Percentiles rank a stretch among this genome's conserved stretches.
These are phyloP conservation scores for Leucocoprinus birnbaumii DNA, from an alignment of 768 basidiomycete species.

Conservation along the genomic window DNA sequence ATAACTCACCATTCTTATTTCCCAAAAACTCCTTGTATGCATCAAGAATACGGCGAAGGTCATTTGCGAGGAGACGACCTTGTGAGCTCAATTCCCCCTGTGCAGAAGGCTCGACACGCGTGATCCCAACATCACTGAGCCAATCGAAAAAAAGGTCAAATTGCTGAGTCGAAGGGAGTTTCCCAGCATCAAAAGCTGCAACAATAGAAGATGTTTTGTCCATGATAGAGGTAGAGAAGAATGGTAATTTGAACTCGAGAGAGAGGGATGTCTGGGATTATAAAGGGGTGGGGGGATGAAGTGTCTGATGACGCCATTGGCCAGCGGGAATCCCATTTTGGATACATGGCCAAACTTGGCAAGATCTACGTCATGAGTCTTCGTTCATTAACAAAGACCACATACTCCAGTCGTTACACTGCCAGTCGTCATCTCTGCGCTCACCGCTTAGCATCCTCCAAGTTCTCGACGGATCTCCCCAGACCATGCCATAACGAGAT, in stretches of 20 bases:
- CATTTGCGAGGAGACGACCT: constrained; percentile 48
- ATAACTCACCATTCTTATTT: constrained; percentile 53
- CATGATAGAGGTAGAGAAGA: constrained; percentile 35
- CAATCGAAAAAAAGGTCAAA: constrained; percentile 50
- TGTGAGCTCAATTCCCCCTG: constrained; percentile 49
- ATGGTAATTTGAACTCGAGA: not conserved
- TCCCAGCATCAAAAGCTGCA: constrained; percentile 70
- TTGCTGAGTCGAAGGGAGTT: constrained; percentile 64
- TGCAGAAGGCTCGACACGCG: constrained; percentile 38
- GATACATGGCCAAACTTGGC: not conserved
- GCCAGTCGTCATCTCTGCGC: not conserved
- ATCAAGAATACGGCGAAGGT: constrained; percentile 48
- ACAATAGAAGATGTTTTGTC: constrained; percentile 59
- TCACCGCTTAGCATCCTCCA: constrained; percentile 17
- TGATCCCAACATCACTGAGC: constrained; percentile 46
- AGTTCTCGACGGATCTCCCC: constrained; percentile 48
- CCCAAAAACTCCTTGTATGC: constrained; percentile 53
- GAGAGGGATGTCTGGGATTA: constrained; percentile 5
- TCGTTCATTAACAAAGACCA: too few relatives aligned
- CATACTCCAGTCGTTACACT: not conserved
- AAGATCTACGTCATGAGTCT: not conserved
- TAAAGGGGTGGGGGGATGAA: not conserved
- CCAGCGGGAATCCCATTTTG: not conserved
- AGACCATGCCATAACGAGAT: constrained; percentile 81
- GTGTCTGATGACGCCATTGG: constrained; percentile 9